These are phyloP conservation scores for Liquidambar formosana DNA, from an alignment of 164 flowering plant species.

Conservation along the genomic window DNA sequence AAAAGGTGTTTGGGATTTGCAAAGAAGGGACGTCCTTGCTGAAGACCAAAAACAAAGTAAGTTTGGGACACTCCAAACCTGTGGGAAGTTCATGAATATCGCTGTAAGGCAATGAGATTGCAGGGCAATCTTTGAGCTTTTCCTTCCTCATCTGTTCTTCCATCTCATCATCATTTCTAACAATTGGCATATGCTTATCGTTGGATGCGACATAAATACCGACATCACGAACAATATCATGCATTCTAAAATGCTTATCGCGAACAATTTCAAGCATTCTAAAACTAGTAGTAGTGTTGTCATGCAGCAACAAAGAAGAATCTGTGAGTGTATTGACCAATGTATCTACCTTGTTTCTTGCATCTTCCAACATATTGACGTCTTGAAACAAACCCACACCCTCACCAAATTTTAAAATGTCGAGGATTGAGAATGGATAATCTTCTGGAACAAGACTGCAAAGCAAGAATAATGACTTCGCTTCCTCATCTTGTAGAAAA, in stretches of 20 bases:
- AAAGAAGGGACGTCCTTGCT: neutral
- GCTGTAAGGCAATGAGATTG: neutral
- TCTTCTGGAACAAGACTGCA: neutral
- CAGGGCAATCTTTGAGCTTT: neutral
- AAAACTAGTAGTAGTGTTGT: no score
- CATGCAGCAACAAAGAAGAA: neutral
- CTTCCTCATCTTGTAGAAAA: no score
- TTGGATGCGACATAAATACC: neutral
- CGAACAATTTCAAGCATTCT: no score
- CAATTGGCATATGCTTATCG: neutral
- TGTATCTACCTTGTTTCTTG: neutral
- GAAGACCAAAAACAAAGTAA: neutral
- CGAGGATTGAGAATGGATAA: neutral
- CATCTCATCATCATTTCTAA: neutral
- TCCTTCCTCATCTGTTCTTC: neutral
- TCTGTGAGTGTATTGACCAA: neutral
- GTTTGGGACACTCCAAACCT: neutral
- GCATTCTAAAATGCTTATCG: no score
- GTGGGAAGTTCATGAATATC: neutral
- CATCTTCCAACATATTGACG: neutral
- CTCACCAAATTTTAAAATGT: neutral
- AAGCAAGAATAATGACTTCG: neutral
- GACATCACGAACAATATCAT: neutral
- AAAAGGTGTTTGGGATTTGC: neutral
- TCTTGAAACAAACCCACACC: neutral